Base-by-base conservation (phyloP, 2,329 filamentous ascomycete species). In the Penicillium sp. region DNA sequence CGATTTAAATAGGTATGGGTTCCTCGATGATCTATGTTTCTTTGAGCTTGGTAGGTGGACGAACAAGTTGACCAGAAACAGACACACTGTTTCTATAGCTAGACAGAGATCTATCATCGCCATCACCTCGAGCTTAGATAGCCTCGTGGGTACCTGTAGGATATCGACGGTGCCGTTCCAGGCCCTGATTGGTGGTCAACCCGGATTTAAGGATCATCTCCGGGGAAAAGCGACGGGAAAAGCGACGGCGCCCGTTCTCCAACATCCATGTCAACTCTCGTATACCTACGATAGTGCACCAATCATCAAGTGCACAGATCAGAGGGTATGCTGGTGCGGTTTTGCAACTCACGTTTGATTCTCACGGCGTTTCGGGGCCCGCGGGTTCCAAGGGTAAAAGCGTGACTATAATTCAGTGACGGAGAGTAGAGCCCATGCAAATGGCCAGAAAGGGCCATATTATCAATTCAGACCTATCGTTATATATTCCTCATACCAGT, bases 111-210 rank as follows among this genome's bases (percentile, higher is more conserved):
- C 5, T n/a, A 47, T 47, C 24, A 47, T 47, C 44, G 6, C 19
- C 19, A 6, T 47, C 44, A 26, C 24, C 44, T n/a, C n/a, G n/a
- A 47, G 44, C 17, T n/a, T n/a, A n/a, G n/a, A n/a, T n/a, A n/a
- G n/a, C n/a, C n/a, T n/a, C n/a, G n/a, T n/a, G n/a, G n/a, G n/a
- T n/a, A n/a, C 44, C 22, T n/a, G 42, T 7, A 44, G 49, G 9
- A 42, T 22, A 2, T 37, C 47, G 56, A 58, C 37, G 47, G 56
- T 58, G 56, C 47, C 56, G 56, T 58, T 58, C 56, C 26, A 2
- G 4, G 26, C 47, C 38, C 35, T 58, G 35, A 58, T 58, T 58
- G 47, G 56, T 37, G 22, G 10, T 10, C 33, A 13, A 6, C 24
- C 10, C 19, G 56, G 26, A 37, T 35, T 58, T 53, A 53, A 58